These are phyloP conservation scores for Bocquillonia castaneifolia DNA, from an alignment of 441 rosid genomes.

Conservation along the genomic window DNA sequence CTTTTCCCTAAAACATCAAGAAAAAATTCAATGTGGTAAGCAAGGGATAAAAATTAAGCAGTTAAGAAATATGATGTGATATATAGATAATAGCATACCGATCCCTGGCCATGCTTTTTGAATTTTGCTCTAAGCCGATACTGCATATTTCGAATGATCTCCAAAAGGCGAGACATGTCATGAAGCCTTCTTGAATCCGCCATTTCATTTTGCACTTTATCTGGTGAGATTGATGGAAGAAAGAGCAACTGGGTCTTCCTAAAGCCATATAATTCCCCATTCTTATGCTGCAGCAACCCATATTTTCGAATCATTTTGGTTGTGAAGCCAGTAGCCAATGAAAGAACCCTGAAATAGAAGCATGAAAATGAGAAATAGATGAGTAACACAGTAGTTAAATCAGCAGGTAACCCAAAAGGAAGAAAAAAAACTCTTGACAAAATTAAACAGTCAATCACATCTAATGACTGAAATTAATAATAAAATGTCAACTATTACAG, in stretches of 20 bases:
- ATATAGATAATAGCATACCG: constrained; percentile 44
- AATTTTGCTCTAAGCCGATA: constrained; percentile 57
- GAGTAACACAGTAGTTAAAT: constrained; percentile 11
- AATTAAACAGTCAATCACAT: not conserved
- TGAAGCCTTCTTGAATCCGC: constrained; percentile 51
- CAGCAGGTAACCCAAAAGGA: not conserved
- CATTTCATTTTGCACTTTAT: constrained; percentile 35
- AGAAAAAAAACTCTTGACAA: not conserved
- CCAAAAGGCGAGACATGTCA: constrained; percentile 85
- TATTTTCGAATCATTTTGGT: constrained; percentile 78
- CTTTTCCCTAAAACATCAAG: constrained; percentile 50
- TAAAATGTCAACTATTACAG: not conserved
- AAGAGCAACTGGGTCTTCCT: constrained; percentile 38
- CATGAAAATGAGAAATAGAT: constrained; percentile 14
- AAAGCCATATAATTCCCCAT: constrained; percentile 39
- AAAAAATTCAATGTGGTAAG: not conserved
- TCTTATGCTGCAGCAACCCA: constrained; percentile 61
- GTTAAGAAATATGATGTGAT: constrained; percentile 3
- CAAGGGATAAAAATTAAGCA: constrained; percentile 14
- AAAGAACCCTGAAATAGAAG: constrained; percentile 68
- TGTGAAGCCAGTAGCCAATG: constrained; percentile 69
- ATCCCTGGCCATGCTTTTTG: constrained; percentile 67
- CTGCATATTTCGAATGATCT: constrained; percentile 78
- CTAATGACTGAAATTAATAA: not conserved
- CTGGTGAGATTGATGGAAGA: constrained; percentile 51